Evolutionary conservation across 1,284 basidiomycete species (phyloP).

Genomic region (Vanrija sp.): DNA sequence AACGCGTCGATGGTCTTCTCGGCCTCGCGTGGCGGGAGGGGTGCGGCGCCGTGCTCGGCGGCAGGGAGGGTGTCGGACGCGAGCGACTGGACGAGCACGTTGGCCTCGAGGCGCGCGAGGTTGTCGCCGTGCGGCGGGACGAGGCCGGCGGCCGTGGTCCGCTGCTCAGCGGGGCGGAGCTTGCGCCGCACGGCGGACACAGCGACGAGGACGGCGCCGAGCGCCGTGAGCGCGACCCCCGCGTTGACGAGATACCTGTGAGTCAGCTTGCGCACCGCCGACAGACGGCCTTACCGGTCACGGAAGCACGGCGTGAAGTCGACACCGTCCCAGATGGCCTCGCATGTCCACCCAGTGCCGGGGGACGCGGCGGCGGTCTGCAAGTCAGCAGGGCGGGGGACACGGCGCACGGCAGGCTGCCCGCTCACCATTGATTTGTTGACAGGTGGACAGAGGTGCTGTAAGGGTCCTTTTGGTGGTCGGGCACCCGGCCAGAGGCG

Average conservation of each 20-base stretch:
- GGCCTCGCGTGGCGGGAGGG: constrained; percentile 19
- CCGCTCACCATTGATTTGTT: too few species aligned
- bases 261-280: not conserved
- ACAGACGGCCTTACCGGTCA: constrained; percentile 30
- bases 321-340: constrained; percentile 46
- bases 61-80: constrained; percentile 9
- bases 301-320: constrained; percentile 49
- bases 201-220: constrained; percentile 19
- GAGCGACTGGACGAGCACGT: constrained; percentile 34
- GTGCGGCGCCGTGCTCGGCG: not conserved
- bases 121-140: constrained; percentile 28
- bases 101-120: constrained; percentile 38
- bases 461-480: too few species aligned
- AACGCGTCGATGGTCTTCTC: constrained; percentile 33
- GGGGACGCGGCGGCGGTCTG: too few species aligned
- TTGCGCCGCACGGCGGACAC: not conserved
- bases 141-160: constrained; percentile 18
- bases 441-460: too few species aligned
- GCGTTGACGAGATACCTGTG: constrained; percentile 34
- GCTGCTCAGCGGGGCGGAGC: not conserved
- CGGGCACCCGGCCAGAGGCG: too few species aligned
- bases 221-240: constrained; percentile 32
- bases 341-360: too few species aligned
- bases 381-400: too few species aligned
- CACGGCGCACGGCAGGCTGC: too few species aligned